Conservation (phyloP, 2,329 filamentous ascomycete species). For the Aspergillus piperis region DNA sequence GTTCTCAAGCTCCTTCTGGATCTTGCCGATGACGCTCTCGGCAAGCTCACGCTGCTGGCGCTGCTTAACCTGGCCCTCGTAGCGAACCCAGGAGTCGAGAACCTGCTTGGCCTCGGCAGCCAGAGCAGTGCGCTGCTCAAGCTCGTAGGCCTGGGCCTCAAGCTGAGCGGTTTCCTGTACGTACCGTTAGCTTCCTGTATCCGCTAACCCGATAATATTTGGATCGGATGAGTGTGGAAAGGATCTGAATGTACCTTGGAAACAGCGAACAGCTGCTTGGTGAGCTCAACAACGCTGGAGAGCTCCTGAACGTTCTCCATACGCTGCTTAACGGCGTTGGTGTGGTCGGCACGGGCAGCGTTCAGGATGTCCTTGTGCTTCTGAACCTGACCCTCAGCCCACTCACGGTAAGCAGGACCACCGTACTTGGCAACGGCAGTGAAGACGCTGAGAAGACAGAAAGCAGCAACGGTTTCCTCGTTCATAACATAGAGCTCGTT, state of each 20-base stretch:
- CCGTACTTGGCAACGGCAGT: conserved; percentile 88
- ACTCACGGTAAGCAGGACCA: conserved; percentile 87
- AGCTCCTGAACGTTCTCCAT: conserved; percentile 96
- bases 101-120: conserved; percentile 91
- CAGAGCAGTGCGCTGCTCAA: conserved; percentile 93
- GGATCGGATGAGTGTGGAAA: not conserved
- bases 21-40: conserved; percentile 90
- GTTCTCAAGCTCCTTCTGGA: conserved; percentile 97
- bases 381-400: conserved; percentile 83
- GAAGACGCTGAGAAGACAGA: conserved; percentile 93
- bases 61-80: conserved; percentile 98
- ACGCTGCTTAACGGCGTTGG: conserved; percentile 87
- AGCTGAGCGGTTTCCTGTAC: conserved; percentile 89
- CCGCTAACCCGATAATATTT: not conserved
- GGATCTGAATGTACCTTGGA: conserved; percentile 75
- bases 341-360: conserved; percentile 90
- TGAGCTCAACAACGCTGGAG: conserved; percentile 90
- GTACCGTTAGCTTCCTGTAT: conserved; percentile 12
- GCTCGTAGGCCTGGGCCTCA: conserved; percentile 93
- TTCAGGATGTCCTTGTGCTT: conserved; percentile 97
- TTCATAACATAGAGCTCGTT: conserved; percentile 99
- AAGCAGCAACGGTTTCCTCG: conserved; percentile 93
- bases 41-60: conserved; percentile 97
- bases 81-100: conserved; percentile 97
- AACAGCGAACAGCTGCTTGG: conserved; percentile 94